A percentile compares a stretch with the other conserved stretches of the same genome.
Evolutionary conservation across 768 basidiomycete species (phyloP).

Genomic region (Suillus paluster): DNA sequence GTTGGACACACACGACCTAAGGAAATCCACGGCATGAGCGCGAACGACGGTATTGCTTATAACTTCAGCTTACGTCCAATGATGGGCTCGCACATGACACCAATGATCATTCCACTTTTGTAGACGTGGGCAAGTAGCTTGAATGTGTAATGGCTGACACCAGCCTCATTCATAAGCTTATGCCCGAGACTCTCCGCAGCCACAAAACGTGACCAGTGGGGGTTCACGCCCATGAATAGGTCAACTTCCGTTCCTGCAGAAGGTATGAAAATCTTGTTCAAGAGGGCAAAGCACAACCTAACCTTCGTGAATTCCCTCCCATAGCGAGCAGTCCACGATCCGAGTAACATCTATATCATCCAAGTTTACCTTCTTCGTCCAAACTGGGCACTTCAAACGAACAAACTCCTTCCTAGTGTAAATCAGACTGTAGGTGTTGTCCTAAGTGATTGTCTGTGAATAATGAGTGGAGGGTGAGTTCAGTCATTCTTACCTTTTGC

Average conservation of each 20-base stretch:
- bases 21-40: conserved; percentile 16
- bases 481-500: conserved; percentile 17
- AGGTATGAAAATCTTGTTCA: neutral
- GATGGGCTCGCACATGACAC: conserved; percentile 34
- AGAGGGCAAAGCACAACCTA: neutral
- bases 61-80: conserved; percentile 28
- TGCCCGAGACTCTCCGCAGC: conserved; percentile 33
- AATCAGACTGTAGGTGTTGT: conserved; percentile 28
- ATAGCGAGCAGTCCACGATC: conserved; percentile 20
- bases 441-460: conserved; percentile 2
- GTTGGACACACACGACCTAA: conserved; percentile 25
- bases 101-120: conserved; percentile 33
- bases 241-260: conserved; percentile 31
- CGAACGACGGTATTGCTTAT: neutral
- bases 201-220: conserved; percentile 27
- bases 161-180: conserved; percentile 32
- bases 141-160: conserved; percentile 33
- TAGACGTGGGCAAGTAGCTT: conserved; percentile 34
- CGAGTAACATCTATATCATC: conserved; percentile 37
- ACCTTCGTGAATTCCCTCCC: conserved; percentile 37
- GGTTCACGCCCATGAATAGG: conserved; percentile 31
- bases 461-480: neutral
- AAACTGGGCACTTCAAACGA: conserved; percentile 25
- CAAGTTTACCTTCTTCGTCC: conserved; percentile 39
- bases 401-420: conserved; percentile 29